A percentile compares a stretch with the other conserved stretches of the same genome.
These are phyloP conservation scores for Cryptococcus sp. DNA, from an alignment of 1,284 basidiomycete genomes.

Conservation along the genomic window DNA sequence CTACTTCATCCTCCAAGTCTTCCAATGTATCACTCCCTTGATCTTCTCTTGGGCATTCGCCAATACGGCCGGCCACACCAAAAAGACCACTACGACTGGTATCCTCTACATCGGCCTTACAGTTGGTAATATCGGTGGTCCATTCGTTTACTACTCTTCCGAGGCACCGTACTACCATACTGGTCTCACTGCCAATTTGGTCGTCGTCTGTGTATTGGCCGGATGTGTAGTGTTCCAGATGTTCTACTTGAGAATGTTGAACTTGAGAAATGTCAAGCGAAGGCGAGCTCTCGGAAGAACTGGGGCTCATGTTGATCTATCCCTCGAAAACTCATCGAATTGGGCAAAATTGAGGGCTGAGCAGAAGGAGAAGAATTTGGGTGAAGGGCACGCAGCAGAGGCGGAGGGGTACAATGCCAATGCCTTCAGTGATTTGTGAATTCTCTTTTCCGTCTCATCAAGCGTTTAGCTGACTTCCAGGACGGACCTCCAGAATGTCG, in stretches of 20 bases:
- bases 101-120: slow-evolving; percentile 27
- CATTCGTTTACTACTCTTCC: slow-evolving; percentile 19
- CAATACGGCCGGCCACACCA: slow-evolving; percentile 29
- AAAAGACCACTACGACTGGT: slow-evolving; percentile 32
- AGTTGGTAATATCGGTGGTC: slow-evolving; percentile 38
- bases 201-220: slow-evolving; percentile 19
- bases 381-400: slow-evolving; percentile 12
- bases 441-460: neutral
- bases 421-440: slow-evolving; percentile 48
- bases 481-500: slow-evolving; percentile 50
- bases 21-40: slow-evolving; percentile 25
- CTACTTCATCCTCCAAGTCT: slow-evolving; percentile 33
- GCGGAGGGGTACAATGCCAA: slow-evolving; percentile 40
- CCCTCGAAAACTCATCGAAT: slow-evolving; percentile 32
- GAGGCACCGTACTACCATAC: slow-evolving; percentile 24
- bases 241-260: slow-evolving; percentile 49
- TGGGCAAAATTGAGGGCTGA: slow-evolving; percentile 36
- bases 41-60: slow-evolving; percentile 31
- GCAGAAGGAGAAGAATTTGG: slow-evolving; percentile 17
- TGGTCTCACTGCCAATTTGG: slow-evolving; percentile 21
- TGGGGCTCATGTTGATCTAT: slow-evolving; percentile 47
- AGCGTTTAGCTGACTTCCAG: neutral
- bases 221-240: slow-evolving; percentile 28
- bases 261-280: slow-evolving; percentile 47
- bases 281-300: slow-evolving; percentile 49